Base-by-base conservation (phyloP, 2,329 filamentous ascomycete genomes). In the Epicoccum nigrum region DNA sequence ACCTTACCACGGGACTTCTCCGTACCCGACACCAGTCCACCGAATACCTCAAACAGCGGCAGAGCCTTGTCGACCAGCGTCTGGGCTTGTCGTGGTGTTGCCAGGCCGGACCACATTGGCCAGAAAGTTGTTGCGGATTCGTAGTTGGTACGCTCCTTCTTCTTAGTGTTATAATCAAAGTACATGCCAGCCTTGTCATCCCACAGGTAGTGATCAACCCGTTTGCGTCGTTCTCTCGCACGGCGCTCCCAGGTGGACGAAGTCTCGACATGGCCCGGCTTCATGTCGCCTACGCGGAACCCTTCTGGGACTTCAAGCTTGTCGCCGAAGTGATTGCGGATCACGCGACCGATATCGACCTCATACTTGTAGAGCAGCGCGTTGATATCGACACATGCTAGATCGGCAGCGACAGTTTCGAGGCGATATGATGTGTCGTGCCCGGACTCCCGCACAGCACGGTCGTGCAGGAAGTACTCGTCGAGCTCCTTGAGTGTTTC, bases 351-450 rank as follows among this genome's bases (percentile, higher is more conserved):
- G 70, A 99, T 97, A 67, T 99, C 94, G 23, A 87, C 87, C 76
- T 99, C 94, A 69, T 97, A 97, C 76, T 97, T 97, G 83, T 94
- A 99, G 21, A 99, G 79, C 23, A 96, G 81, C 21, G 92, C 94
- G 77, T 99, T 97, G 47, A 97, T 82, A 68, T 99, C 94, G 52
- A 97, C 90, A 0, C 92, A 97, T 9, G 92, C 94, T 20, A 97
- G 80, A 69, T 97, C 86, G 9, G 90, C 94, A 31, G 69, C 69
- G 19, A 95, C 83, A 38, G 86, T 87, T 75, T 97, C 94, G 16
- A 99, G 81, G 15, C 94, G 90, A 75, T 97, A 97, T 13, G 90
- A 90, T 2, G 94, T 99, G 71, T 99, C 94, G 73, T 99, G 94
- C 11, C 94, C 94, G 15, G 93, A 97, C 74, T 99, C 94, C 60